Evolutionary conservation across 345 rosid genomes (phyloP).

Genomic region (Dovyalis caffra): DNA sequence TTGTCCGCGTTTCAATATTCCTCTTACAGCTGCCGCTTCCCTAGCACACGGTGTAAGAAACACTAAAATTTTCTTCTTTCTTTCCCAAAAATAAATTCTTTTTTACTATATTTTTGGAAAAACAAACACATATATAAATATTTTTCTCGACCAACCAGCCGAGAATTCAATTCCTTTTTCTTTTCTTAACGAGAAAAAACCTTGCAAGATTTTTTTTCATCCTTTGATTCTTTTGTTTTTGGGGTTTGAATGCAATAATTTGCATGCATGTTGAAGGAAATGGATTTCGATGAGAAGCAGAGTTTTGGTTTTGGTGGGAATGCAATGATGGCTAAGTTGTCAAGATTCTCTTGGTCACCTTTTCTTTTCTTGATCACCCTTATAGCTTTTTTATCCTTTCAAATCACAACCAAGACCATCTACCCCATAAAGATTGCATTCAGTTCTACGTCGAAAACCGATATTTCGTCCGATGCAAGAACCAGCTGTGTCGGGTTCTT

Average conservation of each 20-base stretch:
- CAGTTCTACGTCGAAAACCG: constrained; percentile 4
- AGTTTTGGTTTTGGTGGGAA: background rate
- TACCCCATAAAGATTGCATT: constrained; percentile 26
- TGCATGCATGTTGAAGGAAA: constrained; percentile 25
- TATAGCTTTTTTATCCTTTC: background rate
- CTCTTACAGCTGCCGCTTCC: background rate
- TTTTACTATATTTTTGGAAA: background rate
- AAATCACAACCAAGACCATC: constrained; percentile 36
- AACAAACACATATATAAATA: background rate
- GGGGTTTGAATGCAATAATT: background rate
- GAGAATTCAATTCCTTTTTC: too few relatives aligned
- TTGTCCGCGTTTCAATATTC: background rate
- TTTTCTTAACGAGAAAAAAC: too few relatives aligned
- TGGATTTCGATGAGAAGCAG: constrained; percentile 38
- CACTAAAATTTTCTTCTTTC: background rate
- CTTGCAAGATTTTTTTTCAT: too few relatives aligned
- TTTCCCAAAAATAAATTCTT: background rate
- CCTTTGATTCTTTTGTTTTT: background rate
- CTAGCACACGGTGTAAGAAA: background rate
- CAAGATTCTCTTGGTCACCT: background rate
- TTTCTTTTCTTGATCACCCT: background rate
- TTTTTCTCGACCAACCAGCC: background rate
- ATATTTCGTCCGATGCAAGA: constrained; percentile 8
- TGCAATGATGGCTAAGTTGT: background rate
- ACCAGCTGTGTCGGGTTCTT: constrained; percentile 40